Evolutionary conservation across 495 filamentous ascomycete species (phyloP).

Genomic region (Neurospora discreta): DNA sequence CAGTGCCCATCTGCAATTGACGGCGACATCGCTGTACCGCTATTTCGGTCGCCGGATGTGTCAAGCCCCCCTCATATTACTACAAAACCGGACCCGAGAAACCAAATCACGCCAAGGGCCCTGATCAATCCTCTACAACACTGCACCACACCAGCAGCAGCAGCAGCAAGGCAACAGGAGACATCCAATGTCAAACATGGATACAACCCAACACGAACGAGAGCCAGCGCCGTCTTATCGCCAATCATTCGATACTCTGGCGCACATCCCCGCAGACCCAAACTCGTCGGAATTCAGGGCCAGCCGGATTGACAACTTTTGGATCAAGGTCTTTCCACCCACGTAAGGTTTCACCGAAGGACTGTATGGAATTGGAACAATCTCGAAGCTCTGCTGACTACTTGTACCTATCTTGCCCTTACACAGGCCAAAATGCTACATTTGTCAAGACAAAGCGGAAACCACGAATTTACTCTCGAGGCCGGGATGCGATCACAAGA

Average conservation of each 20-base stretch:
- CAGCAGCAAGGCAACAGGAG: neutral
- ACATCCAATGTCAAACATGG: neutral
- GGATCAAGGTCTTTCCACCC: neutral
- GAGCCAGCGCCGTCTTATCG: neutral
- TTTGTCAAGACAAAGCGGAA: neutral
- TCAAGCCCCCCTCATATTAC: neutral
- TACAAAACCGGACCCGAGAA: neutral
- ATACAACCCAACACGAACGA: neutral
- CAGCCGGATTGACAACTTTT: neutral
- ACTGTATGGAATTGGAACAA: neutral
- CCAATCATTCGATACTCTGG: neutral
- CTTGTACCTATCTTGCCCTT: neutral
- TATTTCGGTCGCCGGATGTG: neutral
- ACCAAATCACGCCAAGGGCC: neutral
- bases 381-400: neutral
- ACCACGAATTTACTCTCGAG: neutral
- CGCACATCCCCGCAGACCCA: neutral
- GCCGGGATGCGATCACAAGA: neutral
- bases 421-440: neutral
- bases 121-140: neutral
- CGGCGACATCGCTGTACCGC: neutral
- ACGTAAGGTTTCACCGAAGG: neutral
- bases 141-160: neutral
- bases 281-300: neutral
- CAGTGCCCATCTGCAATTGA: no score